Percentiles rank a stretch among this genome's conserved stretches.
phyloP scores from a whole-genome alignment of 2,329 filamentous ascomycete genomes.

The Fusarium fujikuroi region DNA sequence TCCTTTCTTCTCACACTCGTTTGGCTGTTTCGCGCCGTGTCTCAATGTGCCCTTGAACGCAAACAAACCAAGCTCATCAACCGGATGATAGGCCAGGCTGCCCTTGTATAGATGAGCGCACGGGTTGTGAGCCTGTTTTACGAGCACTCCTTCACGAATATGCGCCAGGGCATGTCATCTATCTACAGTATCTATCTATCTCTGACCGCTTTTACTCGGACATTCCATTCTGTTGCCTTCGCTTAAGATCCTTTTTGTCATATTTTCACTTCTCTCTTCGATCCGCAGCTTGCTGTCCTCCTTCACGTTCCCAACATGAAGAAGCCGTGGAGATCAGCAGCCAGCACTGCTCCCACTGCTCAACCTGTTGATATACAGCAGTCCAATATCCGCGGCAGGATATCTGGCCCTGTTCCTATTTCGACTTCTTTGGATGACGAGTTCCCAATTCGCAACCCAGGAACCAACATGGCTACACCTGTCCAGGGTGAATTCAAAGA shows the following conservation, averaged over 20 bases:
- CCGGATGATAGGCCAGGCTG: conserved; percentile 41
- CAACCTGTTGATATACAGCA: conserved; percentile 49
- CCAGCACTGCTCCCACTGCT: conserved; percentile 47
- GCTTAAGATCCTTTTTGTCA: conserved; percentile 14
- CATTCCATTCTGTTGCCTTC: conserved; percentile 29
- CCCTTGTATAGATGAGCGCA: conserved; percentile 40
- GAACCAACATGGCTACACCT: conserved; percentile 50
- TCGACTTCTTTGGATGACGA: conserved; percentile 61
- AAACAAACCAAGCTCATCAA: conserved; percentile 26
- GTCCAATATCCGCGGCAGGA: conserved; percentile 65
- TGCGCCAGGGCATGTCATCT: conserved; percentile 34
- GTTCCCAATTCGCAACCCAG: conserved; percentile 61
- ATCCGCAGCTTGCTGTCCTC: neutral
- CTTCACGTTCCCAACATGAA: conserved; percentile 48
- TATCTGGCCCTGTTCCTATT: conserved; percentile 71
- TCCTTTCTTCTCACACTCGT: conserved; percentile 40
- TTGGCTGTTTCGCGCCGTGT: conserved; percentile 25
- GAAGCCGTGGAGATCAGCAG: conserved; percentile 58
- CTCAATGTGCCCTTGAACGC: conserved; percentile 23
- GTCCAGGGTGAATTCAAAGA: conserved; percentile 42
- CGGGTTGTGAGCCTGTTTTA: conserved; percentile 39
- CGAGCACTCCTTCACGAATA: conserved; percentile 37
- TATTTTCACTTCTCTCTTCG: conserved; percentile 3
- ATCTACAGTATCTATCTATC: conserved; percentile 11
- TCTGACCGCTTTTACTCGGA: conserved; percentile 25